These are phyloP conservation scores for Oleoguttula mirabilis DNA, from an alignment of 495 filamentous ascomycete species.

Conservation along the genomic window DNA sequence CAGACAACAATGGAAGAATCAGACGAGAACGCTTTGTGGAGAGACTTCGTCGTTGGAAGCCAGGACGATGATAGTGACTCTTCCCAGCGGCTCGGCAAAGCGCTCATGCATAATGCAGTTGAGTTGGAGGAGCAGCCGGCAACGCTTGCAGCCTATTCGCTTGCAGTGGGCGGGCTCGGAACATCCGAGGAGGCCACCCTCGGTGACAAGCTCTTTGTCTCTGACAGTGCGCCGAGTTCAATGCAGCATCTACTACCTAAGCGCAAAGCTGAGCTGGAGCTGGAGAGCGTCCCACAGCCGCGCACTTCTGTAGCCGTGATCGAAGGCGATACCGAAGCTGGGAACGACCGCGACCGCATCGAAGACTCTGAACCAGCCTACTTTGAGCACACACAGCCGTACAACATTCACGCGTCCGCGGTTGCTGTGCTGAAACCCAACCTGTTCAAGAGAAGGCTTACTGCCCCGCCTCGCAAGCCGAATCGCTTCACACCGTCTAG, in stretches of 20 bases:
- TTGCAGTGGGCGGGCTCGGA: constrained; percentile 10
- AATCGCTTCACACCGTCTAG: neutral
- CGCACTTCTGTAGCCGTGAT: neutral
- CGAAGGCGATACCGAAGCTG: neutral
- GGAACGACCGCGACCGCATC: neutral
- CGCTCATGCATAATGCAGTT: neutral
- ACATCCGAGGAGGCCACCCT: constrained; percentile 7
- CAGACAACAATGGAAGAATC: neutral
- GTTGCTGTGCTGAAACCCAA: neutral
- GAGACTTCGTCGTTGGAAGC: constrained; percentile 13
- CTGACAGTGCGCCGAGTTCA: neutral
- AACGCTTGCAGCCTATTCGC: no score
- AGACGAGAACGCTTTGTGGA: constrained; percentile 11
- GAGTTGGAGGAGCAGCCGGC: neutral
- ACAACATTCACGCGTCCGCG: neutral
- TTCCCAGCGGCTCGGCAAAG: neutral
- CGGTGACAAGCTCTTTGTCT: neutral
- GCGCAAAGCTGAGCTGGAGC: neutral
- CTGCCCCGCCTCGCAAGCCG: neutral
- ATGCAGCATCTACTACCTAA: neutral
- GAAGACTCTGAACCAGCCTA: neutral
- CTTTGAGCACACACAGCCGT: neutral
- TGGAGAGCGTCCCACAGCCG: neutral
- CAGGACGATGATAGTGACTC: constrained; percentile 1
- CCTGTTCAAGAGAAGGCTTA: neutral